phyloP scores from a whole-genome alignment of 352 stramenopile species.

The Salisapilia sapeloensis region DNA sequence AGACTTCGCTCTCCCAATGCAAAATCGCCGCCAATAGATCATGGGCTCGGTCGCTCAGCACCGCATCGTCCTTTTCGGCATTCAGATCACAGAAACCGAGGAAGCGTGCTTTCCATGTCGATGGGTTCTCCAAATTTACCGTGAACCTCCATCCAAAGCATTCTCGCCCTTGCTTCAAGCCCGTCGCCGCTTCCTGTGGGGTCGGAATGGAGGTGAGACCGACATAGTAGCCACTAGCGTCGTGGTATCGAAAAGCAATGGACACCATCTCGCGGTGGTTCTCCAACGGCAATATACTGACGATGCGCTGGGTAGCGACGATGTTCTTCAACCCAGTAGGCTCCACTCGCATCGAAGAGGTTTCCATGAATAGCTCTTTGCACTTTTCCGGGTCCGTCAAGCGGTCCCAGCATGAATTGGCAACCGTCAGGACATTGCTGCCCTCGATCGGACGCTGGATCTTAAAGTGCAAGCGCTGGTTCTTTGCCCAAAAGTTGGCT shows the following conservation, averaged over 20 bases:
- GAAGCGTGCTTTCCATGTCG: constrained; percentile 65
- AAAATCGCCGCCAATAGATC: constrained; percentile 76
- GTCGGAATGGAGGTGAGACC: constrained; percentile 56
- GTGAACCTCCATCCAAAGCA: constrained; percentile 75
- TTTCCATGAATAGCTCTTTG: constrained; percentile 67
- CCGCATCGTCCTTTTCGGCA: constrained; percentile 68
- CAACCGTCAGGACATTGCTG: constrained; percentile 55
- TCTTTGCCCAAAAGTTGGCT: constrained; percentile 61
- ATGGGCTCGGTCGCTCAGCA: constrained; percentile 64
- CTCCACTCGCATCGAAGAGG: constrained; percentile 69
- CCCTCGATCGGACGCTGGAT: constrained; percentile 38
- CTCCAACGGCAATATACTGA: constrained; percentile 44
- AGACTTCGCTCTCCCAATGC: constrained; percentile 73
- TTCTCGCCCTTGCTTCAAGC: constrained; percentile 65
- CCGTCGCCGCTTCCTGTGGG: constrained; percentile 46
- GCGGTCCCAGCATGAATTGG: constrained; percentile 62
- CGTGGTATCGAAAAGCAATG: constrained; percentile 49
- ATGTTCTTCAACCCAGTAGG: constrained; percentile 75
- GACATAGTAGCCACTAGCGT: constrained; percentile 66
- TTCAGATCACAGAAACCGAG: constrained; percentile 71
- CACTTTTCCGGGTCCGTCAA: constrained; percentile 69
- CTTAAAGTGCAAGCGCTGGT: constrained; percentile 54
- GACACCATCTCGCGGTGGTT: constrained; percentile 67
- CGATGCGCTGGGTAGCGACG: constrained; percentile 59
- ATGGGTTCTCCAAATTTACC: constrained; percentile 29